A percentile compares a stretch with the other conserved stretches of the same genome.
Conservation (phyloP, 257 asterid species). For the Mentha longifolia region DNA sequence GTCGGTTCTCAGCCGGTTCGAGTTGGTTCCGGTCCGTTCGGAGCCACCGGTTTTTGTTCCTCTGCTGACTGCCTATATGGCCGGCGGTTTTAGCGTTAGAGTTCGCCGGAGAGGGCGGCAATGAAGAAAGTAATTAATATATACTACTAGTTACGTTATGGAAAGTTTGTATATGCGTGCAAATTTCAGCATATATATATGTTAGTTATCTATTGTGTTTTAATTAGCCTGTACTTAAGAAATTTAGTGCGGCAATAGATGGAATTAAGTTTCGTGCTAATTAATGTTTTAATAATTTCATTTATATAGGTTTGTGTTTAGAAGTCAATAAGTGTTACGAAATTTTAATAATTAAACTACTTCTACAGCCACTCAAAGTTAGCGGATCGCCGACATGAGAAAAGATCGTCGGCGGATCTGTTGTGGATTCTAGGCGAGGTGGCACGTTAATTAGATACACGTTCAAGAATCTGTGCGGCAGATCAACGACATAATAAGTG, state of each 20-base stretch:
- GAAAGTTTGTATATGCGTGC: background rate
- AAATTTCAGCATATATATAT: background rate
- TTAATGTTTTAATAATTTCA: background rate
- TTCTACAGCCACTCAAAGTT: too few species aligned
- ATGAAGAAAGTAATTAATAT: background rate
- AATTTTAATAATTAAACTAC: too few species aligned
- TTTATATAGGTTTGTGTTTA: background rate
- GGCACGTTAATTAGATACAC: too few species aligned
- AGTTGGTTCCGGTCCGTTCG: constrained; percentile 39
- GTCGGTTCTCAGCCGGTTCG: constrained; percentile 55
- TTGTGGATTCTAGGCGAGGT: too few species aligned
- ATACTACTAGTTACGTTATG: background rate
- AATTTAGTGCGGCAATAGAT: background rate
- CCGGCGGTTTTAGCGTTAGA: constrained; percentile 63
- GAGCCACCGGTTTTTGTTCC: constrained; percentile 60
- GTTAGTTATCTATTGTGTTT: background rate
- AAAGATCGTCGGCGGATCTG: too few species aligned
- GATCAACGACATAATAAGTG: too few species aligned
- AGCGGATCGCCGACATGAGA: too few species aligned
- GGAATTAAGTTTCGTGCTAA: too few species aligned
- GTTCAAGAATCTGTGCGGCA: too few species aligned
- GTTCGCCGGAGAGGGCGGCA: constrained; percentile 35
- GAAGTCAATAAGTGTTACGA: background rate
- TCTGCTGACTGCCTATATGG: constrained; percentile 63
- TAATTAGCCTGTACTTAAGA: background rate